Evolutionary conservation across 768 basidiomycete genomes (phyloP), one percentile per base, ranked within the genome.

Genomic region (Tulasnella sp.): DNA sequence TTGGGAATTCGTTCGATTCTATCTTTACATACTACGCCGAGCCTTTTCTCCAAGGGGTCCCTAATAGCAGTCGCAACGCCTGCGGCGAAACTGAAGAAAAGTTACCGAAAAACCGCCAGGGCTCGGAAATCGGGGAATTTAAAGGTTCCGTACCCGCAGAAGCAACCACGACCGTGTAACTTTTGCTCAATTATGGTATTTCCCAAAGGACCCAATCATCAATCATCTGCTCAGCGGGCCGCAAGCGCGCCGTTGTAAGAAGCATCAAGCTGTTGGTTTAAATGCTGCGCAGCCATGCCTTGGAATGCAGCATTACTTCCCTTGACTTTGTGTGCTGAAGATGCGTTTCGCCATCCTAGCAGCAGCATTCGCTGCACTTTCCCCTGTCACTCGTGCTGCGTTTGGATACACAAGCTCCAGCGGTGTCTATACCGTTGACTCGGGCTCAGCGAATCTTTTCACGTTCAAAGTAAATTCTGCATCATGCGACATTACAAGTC

Each of bases 381-480:
- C 61, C 13, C 32, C 61, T n/a, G 61, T 67, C 32, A 37, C 71
- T 40, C 71, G 26, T 9, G 87, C 87, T 15, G 86, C 86, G 13
- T 88, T 88, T 79, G 87, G 87, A 2, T 84, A 87, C 29, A 86
- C 86, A 10, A 86, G 84, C 20, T 87, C 86, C 26, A 85, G 86
- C 7, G 80, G 77, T 40, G 85, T 84, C 55, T 76, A 87, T 81
- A 70, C 85, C 16, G 86, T 87, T 26, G 87, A 88, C 81, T 85
- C 86, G 67, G 87, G 85, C 9, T 86, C 83, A 32, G 86, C 35
- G 67, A 35, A 46, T 26, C 32, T 70, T 29, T 78, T 55, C 46
- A 37, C 37, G 13, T 71, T 32, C 71, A 16, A 70, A 86, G 87
- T 87, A 79, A 84, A 86, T 80, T 85, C 81, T 6, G 80, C 83